Conservation (phyloP, 106 monocot species). For the Triglochin maritima region DNA sequence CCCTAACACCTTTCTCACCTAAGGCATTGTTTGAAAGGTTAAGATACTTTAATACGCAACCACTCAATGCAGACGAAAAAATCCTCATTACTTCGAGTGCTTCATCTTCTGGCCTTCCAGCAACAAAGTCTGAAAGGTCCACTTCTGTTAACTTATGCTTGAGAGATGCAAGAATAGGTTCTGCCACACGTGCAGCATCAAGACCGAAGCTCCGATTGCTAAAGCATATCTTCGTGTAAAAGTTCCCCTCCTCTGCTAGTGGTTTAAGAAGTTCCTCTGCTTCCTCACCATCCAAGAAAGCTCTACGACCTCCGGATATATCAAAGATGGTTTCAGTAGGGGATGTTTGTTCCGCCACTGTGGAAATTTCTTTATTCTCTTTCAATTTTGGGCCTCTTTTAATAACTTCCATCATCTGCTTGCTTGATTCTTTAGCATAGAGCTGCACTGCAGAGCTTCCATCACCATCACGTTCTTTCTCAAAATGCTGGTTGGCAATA, state of each 20-base stretch:
- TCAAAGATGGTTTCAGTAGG: conserved; percentile 35
- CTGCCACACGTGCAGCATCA: conserved; percentile 65
- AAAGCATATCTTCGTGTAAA: conserved; percentile 60
- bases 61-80: conserved; percentile 62
- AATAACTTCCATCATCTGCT: conserved; percentile 69
- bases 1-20: conserved; percentile 92
- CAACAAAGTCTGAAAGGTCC: conserved; percentile 84
- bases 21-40: conserved; percentile 89
- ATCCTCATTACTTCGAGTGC: conserved; percentile 95
- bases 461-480: conserved; percentile 82
- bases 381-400: conserved; percentile 53
- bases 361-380: conserved; percentile 3
- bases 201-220: conserved; percentile 86
- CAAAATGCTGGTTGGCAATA: conserved; percentile 50
- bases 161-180: conserved; percentile 57
- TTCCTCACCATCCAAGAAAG: conserved; percentile 78
- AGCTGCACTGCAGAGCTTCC: conserved; percentile 91
- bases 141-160: conserved; percentile 56
- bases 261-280: conserved; percentile 53
- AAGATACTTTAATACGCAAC: conserved; percentile 35
- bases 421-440: conserved; percentile 93
- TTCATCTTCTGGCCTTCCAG: conserved; percentile 79
- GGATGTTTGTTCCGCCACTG: not conserved
- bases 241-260: conserved; percentile 39
- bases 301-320: conserved; percentile 62